Evolutionary conservation across 164 flowering plant species (phyloP), one percentile per base, ranked within the genome.

Genomic region (Brasenia schreberi): DNA sequence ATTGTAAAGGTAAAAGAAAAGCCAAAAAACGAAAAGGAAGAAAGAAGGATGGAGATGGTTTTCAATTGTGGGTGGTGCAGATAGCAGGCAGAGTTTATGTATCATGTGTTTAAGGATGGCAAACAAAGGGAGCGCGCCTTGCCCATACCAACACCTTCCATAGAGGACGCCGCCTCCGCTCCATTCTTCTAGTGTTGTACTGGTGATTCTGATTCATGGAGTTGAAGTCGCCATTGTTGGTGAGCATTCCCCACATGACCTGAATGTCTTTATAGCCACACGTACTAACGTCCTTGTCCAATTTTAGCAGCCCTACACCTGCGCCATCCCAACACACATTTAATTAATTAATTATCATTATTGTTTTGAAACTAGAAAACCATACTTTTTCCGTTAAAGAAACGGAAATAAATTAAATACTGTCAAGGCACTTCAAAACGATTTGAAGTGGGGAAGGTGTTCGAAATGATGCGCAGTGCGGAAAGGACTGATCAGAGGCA

Each of bases 171-270:
- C 53, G 2, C 53, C 53, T 45, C 53, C 12, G 53, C 12, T 45
- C 12, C 53, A 6, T 45, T 12, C 53, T 45, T 12, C 7, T 12
- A 2, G 53, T 45, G 6, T 45, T 7, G 53, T 45, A 12, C 11
- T 45, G 53, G 53, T 45, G 53, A 12, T 45, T 7, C 11, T 45
- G 53, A 12, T 45, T 45, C 11, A 7, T 45, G 53, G 5, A 3
- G 53, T 7, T 7, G 53, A 45, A 12, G 53, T 12, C 12, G 7
- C 12, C 53, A 6, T 45, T 45, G 53, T 45, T 45, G 7, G 11
- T 45, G 14, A 63, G 65, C 43, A 63, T 63, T 42, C 33, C 65
- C 65, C 65, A 63, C 65, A 63, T 63, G 3, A 27, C 16, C 42
- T 63, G 43, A 7, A 63, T 42, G 17, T 63, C 65, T 33, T 23